Evolutionary conservation across 139 green algal species (phyloP).

Genomic region (Astrephomene gubernaculifera): DNA sequence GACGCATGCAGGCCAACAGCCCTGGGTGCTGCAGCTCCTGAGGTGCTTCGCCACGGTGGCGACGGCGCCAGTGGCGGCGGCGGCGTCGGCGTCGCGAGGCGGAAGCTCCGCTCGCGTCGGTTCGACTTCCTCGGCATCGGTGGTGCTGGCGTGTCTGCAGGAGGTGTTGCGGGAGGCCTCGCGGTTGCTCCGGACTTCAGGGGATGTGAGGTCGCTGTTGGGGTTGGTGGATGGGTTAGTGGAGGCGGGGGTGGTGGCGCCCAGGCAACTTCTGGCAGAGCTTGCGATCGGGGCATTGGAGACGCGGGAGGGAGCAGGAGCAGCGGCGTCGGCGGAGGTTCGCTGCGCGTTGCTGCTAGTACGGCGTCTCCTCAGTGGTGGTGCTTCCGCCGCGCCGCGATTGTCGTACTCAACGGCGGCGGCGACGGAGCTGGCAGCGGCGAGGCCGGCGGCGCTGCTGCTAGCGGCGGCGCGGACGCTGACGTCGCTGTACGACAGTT

Average conservation of each 20-base stretch:
- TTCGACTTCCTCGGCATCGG: no score
- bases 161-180: not conserved
- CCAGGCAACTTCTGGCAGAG: conserved; percentile 13
- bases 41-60: not conserved
- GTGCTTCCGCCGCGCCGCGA: not conserved
- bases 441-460: conserved; percentile 12
- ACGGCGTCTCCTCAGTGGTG: not conserved
- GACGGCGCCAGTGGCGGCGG: not conserved
- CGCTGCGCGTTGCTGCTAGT: not conserved
- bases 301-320: not conserved
- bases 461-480: not conserved
- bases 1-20: conserved; percentile 20
- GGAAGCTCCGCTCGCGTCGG: not conserved
- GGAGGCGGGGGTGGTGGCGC: not conserved
- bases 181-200: not conserved
- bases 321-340: no score
- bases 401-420: not conserved
- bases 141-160: not conserved
- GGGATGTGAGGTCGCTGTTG: not conserved
- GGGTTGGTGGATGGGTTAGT: not conserved
- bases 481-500: not conserved
- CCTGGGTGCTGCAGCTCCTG: conserved; percentile 45
- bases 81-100: not conserved
- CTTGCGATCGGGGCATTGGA: not conserved
- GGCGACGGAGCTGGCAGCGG: not conserved